phyloP scores from a whole-genome alignment of 2,329 filamentous ascomycete genomes.

The Penicillium verrucosum region DNA sequence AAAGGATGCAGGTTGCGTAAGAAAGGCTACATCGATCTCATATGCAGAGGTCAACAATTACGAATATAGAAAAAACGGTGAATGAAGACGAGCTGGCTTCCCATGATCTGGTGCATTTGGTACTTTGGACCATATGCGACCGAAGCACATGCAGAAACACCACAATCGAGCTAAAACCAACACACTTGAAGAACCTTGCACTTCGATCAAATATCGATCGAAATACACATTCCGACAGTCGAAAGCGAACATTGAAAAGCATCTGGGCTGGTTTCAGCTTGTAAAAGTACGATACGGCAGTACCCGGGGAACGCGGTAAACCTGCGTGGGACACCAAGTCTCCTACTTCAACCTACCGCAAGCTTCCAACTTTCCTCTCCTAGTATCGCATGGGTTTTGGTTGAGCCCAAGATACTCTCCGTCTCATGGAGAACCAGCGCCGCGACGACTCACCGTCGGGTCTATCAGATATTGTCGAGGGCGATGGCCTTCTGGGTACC shows the following conservation, averaged over 20 bases:
- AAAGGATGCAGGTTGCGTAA: not conserved
- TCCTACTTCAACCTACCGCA: conserved; percentile 15
- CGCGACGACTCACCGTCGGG: conserved; percentile 47
- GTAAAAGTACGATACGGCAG: conserved; percentile 26
- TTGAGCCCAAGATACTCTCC: conserved; percentile 18
- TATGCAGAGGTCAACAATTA: not conserved
- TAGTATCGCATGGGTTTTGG: conserved; percentile 28
- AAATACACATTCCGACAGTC: not conserved
- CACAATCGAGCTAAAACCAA: not conserved
- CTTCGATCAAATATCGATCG: too few relatives aligned
- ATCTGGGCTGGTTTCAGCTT: conserved; percentile 6
- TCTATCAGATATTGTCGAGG: conserved; percentile 42
- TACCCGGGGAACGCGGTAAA: conserved; percentile 32
- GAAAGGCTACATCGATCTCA: not conserved
- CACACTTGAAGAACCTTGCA: not conserved
- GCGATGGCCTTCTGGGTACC: conserved; percentile 47
- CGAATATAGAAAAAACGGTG: not conserved
- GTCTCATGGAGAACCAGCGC: conserved; percentile 44
- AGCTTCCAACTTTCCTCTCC: conserved; percentile 11
- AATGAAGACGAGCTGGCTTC: not conserved
- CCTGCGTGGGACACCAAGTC: conserved; percentile 30
- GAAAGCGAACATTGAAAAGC: not conserved
- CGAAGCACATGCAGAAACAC: not conserved
- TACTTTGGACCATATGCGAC: not conserved
- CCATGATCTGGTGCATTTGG: not conserved